These are phyloP conservation scores for Nakazawaea anatomiae DNA, from an alignment of 805 yeast species.

Conservation along the genomic window DNA sequence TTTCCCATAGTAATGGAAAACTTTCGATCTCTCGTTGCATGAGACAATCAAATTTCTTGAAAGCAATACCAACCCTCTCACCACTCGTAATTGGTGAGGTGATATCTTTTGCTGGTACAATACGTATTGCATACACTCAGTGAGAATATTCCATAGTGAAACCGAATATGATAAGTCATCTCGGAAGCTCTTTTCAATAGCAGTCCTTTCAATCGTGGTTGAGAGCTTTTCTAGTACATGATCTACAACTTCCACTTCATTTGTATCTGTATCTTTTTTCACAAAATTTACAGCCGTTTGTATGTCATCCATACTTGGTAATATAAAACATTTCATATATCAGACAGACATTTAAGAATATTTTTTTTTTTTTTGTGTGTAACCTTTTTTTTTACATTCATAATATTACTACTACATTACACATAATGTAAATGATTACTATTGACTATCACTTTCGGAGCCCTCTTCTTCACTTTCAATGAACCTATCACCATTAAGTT, in stretches of 20 bases:
- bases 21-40: neutral
- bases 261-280: too few species aligned
- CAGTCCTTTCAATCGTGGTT: conserved; percentile 13
- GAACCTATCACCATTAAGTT: conserved; percentile 27
- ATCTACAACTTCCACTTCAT: neutral
- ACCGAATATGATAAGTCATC: neutral
- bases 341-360: too few species aligned
- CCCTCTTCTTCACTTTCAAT: conserved; percentile 24
- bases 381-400: too few species aligned
- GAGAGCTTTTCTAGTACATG: conserved; percentile 11
- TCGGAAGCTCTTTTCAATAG: conserved; percentile 1
- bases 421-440: conserved; percentile 5
- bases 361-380: too few species aligned
- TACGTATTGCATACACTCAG: neutral
- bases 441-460: conserved; percentile 8
- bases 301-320: too few species aligned
- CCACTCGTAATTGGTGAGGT: conserved; percentile 12
- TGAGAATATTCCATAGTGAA: neutral
- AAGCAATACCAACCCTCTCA: conserved; percentile 18
- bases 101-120: neutral
- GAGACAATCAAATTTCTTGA: conserved; percentile 20
- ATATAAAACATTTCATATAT: too few species aligned
- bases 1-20: neutral
- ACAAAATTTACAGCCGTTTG: too few species aligned
- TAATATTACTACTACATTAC: too few species aligned